Percentiles rank a stretch among this genome's conserved stretches.
These are phyloP conservation scores for Ploettnerulaceae sp. DNA, from an alignment of 2,329 filamentous ascomycete species.

Conservation along the genomic window DNA sequence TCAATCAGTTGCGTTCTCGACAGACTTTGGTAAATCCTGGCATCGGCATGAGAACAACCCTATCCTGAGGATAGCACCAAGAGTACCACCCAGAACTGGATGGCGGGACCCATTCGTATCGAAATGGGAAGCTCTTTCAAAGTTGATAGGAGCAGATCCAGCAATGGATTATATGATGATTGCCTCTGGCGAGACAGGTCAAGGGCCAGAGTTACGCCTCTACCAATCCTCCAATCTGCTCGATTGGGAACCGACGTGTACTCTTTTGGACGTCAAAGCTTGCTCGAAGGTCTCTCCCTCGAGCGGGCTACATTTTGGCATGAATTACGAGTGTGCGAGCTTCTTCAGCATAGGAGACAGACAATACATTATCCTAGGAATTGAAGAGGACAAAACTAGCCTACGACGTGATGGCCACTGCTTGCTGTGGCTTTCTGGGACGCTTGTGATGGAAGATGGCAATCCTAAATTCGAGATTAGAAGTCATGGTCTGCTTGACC, in stretches of 20 bases:
- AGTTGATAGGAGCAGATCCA: constrained; percentile 8
- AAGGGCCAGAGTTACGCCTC: constrained; percentile 19
- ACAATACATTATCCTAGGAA: constrained; percentile 22
- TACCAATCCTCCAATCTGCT: constrained; percentile 22
- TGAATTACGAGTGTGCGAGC: constrained; percentile 25
- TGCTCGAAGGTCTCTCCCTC: constrained; percentile 13
- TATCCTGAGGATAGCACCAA: constrained; percentile 18
- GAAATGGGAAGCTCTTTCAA: constrained; percentile 17
- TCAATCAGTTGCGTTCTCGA: constrained; percentile 23
- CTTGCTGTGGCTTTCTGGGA: constrained; percentile 17
- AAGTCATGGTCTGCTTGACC: constrained; percentile 21
- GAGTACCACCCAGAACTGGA: constrained; percentile 15
- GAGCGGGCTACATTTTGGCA: constrained; percentile 16
- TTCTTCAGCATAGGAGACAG: constrained; percentile 23
- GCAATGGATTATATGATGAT: constrained; percentile 23
- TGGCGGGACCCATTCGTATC: constrained; percentile 26
- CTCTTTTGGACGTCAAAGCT: constrained; percentile 14
- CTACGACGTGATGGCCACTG: constrained; percentile 11
- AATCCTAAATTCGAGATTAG: constrained; percentile 19
- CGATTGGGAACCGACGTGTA: constrained; percentile 18
- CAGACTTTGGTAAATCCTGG: constrained; percentile 24
- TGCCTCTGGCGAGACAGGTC: constrained; percentile 18
- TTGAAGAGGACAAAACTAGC: constrained; percentile 20
- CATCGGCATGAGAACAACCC: constrained; percentile 22
- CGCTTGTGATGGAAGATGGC: constrained; percentile 16